Base-by-base conservation (phyloP, 768 basidiomycete genomes). In the Boletus reticuloceps region DNA sequence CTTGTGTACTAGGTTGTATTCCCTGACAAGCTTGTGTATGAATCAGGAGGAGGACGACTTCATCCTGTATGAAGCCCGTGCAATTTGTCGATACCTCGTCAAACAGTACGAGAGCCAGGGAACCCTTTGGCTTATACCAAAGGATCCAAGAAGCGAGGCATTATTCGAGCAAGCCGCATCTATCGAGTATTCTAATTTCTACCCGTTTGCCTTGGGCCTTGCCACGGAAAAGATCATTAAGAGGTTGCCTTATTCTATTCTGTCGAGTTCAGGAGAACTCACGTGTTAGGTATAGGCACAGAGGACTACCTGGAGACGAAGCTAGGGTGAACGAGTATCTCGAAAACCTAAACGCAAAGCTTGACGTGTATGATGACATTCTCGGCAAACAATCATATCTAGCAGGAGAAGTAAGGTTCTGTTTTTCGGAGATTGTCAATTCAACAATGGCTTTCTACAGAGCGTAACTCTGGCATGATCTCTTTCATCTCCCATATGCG, bases 361-460 rank as follows among this genome's bases (percentile, higher is more conserved):
- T 86, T 5, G 76, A 80, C 17, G 79, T 61, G 5, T 86, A 85
- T 56, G 78, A 86, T 11, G 62, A 58, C 16, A 80, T 87, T 38
- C 72, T 86, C 16, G 65, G 69, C 19, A 84, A 80, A 64, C 77
- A 79, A 34, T 67, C 72, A 32, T 86, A 83, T 59, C 66, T 84
- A 7, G 80, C 80, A 27, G 85, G 85, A n/a, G 71, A 82, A 58
- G 83, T 81, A 55, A 50, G 76, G 69, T 36, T 4, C 19, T 3
- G 6, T 4, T 37, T 40, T 31, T 1, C 5, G 13, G 12, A 20
- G 37, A 22, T 37, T 9, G 11, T 17, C n/a, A 5, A 20, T 39
- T 34, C n/a, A 22, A 50, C 6, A 19, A 27, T 25, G 6, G 20
- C 27, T 47, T 50, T 51, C 2, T 32, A 29, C 44, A 82, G 80